These are phyloP conservation scores for Pelargonium nanum DNA, from an alignment of 345 rosid genomes.

Conservation along the genomic window DNA sequence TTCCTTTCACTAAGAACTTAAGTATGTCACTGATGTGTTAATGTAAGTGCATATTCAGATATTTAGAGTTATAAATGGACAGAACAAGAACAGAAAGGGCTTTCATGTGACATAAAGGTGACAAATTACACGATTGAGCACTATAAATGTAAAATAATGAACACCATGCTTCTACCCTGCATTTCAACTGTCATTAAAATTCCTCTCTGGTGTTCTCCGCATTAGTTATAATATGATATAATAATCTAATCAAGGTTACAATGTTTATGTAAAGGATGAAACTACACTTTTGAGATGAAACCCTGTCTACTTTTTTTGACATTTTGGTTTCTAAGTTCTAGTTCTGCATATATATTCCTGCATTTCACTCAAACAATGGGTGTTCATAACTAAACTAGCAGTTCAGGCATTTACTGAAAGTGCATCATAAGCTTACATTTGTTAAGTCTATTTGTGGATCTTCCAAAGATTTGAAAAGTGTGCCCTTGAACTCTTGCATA, in stretches of 20 bases:
- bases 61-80: not conserved
- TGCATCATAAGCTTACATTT: constrained; percentile 40
- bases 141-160: too few species aligned
- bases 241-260: too few species aligned
- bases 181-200: not conserved
- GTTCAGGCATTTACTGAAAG: not conserved
- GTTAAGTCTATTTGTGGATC: constrained; percentile 87
- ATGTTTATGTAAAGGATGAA: too few species aligned
- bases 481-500: constrained; percentile 92
- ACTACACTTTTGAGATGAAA: too few species aligned
- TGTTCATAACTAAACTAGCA: not conserved
- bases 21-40: not conserved
- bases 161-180: not conserved
- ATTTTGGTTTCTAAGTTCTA: not conserved
- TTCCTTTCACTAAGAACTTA: not conserved
- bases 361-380: not conserved
- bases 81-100: not conserved
- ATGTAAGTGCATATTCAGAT: not conserved
- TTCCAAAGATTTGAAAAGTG: constrained; percentile 88
- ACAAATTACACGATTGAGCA: too few species aligned
- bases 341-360: not conserved
- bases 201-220: too few species aligned
- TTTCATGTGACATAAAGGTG: too few species aligned
- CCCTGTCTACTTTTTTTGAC: not conserved
- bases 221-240: too few species aligned